Percentiles rank a stretch among this genome's conserved stretches.
Conservation (phyloP, 2,329 filamentous ascomycete species). For the Ampelomyces quisqualis region DNA sequence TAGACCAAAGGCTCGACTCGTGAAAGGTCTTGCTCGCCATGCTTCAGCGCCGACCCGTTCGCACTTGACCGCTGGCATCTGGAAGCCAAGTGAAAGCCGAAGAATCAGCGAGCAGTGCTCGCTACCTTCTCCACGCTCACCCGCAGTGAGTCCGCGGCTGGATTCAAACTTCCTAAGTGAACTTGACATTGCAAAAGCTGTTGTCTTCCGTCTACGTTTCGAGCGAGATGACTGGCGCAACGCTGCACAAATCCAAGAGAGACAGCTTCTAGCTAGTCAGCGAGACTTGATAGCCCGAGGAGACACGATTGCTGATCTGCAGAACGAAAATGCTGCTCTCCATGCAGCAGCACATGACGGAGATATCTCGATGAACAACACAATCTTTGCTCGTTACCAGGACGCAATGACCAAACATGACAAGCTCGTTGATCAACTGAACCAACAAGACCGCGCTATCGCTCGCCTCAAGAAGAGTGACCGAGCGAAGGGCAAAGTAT, state of each 20-base stretch:
- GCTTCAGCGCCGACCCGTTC: conserved; percentile 7
- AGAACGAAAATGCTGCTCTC: conserved; percentile 4
- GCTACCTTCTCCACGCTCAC: not conserved
- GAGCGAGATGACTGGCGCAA: conserved; percentile 10
- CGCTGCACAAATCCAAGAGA: conserved; percentile 4
- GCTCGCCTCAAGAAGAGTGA: conserved; percentile 16
- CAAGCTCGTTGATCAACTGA: conserved; percentile 8
- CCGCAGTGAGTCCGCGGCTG: not conserved
- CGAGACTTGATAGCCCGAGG: conserved; percentile 2
- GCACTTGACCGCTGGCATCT: not conserved
- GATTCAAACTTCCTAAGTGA: conserved; percentile 4
- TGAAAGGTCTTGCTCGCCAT: conserved; percentile 6
- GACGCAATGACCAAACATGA: conserved; percentile 5
- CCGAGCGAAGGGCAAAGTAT: conserved; percentile 18
- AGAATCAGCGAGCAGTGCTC: not conserved
- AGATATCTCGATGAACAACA: not conserved
- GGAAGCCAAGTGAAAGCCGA: not conserved
- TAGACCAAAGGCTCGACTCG: conserved; percentile 1
- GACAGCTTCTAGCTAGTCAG: not conserved
- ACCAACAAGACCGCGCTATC: conserved; percentile 6
- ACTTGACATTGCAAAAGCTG: conserved; percentile 3
- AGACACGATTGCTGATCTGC: not conserved
- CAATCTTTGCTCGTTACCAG: conserved; percentile 2
- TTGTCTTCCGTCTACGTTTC: conserved; percentile 6
- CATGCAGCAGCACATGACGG: conserved; percentile 2